Evolutionary conservation across 148 eudicot species (phyloP).

Genomic region (Diospyros lotus): DNA sequence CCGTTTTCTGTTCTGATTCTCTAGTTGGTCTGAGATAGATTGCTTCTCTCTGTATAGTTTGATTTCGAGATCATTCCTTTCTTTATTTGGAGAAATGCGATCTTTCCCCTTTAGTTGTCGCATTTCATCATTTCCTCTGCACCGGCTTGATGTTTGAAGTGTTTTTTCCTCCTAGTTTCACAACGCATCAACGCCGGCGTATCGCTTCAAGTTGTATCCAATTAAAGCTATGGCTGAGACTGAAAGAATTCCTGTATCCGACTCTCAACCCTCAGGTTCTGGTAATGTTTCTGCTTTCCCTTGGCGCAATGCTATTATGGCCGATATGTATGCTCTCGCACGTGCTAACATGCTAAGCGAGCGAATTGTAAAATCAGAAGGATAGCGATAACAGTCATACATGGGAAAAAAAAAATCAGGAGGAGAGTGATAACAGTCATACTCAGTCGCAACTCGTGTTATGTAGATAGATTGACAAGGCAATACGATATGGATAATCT

Average conservation of each 20-base stretch:
- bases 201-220: constrained; percentile 17
- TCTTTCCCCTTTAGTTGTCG: no score
- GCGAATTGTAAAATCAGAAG: no score
- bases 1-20: background rate
- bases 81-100: background rate
- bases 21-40: background rate
- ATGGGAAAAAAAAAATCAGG: no score
- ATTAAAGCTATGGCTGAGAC: constrained; percentile 33
- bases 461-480: background rate
- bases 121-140: background rate
- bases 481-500: background rate
- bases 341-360: no score
- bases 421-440: no score
- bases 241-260: constrained; percentile 15
- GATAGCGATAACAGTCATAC: no score
- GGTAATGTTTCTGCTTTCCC: constrained; percentile 8
- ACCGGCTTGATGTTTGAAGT: background rate
- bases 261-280: constrained; percentile 26
- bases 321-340: no score
- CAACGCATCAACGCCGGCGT: constrained; percentile 9
- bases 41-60: background rate
- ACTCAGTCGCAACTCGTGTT: no score
- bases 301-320: background rate
- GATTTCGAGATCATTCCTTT: no score
- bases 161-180: background rate